Evolutionary conservation across 805 yeast species (phyloP), one percentile per base, ranked within the genome.

Genomic region (Pichia kluyveri): DNA sequence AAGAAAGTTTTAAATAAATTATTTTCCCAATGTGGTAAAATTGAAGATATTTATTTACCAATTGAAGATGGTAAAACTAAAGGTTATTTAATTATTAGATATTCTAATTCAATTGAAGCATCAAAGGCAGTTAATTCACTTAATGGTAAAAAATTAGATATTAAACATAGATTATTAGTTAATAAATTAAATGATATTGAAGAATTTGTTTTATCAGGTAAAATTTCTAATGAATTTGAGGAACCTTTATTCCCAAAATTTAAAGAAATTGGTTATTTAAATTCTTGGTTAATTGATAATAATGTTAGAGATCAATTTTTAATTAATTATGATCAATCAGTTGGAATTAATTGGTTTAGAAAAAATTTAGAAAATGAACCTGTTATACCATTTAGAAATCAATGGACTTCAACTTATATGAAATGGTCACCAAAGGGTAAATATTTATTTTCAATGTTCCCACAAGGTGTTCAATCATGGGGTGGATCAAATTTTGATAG

Each of bases 381-480:
- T 45, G 89, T 74, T 40, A 79, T 83, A 50, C 88, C 85, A 60
- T 83, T 89, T 60, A 80, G 96, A 68, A 73, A 75, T 54, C 82
- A 83, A 56, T 88, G 95, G 86, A 89, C 97, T 49, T 82, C 88
- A 51, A 82, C 87, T 53, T 89, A 83, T 58, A 86, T 88, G 59
- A 82, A 82, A 64, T 91, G 89, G 72, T 88, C 98, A 44, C 96
- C 97, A 62, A 82, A 81, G 69, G 99, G 99, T 67, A 81, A 91
- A 12, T 90, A 80, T 62, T 68, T 91, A 54, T 80, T 86, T 58
- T 83, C 97, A 1, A 75, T 89, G 58, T 97, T 91, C 69, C 88
- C 88, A 45, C 95, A 87, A 69, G 98, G 98, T 74, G 81, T 89
- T 49, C 95, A 88, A 65, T 78, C 91, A 28, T 93, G 97, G 95